Conservation (phyloP, 192 early-diverging fungal genomes). For the Backusella psychrophila region DNA sequence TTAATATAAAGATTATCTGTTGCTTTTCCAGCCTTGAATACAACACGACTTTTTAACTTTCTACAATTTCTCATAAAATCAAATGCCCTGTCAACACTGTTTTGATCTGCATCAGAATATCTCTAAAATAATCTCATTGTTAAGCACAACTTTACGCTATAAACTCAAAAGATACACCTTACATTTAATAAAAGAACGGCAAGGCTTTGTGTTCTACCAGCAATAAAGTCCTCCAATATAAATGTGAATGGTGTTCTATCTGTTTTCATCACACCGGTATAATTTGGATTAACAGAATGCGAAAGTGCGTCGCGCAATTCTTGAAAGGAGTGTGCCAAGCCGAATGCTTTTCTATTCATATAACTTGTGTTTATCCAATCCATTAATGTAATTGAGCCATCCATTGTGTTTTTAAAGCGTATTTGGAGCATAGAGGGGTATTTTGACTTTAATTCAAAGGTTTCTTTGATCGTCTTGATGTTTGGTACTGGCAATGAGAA, state of each 20-base stretch:
- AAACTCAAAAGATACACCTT: neutral
- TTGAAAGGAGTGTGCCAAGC: neutral
- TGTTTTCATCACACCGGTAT: neutral
- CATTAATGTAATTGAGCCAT: neutral
- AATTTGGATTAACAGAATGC: neutral
- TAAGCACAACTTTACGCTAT: neutral
- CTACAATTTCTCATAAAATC: neutral
- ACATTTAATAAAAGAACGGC: neutral
- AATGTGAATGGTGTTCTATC: neutral
- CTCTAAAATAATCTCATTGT: neutral
- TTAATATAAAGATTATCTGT: neutral
- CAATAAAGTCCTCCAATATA: neutral
- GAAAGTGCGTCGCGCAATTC: neutral
- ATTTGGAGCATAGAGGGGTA: neutral
- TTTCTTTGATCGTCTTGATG: neutral
- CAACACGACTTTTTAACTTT: neutral
- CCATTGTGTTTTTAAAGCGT: neutral
- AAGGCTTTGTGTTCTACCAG: neutral
- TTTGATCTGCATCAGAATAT: neutral
- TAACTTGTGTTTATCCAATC: neutral
- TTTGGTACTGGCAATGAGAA: neutral
- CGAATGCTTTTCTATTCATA: neutral
- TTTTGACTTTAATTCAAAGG: neutral
- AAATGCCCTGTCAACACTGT: neutral
- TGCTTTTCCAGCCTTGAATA: neutral